Evolutionary conservation across 257 asterid genomes (phyloP).

Genomic region (Buddleja alternifolia): DNA sequence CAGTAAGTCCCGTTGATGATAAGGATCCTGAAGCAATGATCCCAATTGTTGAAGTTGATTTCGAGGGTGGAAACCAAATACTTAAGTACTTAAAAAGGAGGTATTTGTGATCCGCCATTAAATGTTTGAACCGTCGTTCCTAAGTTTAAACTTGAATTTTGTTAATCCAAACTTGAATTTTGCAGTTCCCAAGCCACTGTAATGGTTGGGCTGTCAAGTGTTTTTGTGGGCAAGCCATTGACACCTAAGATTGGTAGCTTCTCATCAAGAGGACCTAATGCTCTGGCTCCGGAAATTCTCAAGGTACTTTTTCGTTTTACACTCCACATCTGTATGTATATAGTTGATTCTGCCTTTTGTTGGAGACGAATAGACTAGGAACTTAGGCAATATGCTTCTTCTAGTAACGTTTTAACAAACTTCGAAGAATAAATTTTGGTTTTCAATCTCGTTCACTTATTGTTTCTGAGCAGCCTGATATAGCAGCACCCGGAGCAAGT

Average conservation of each 20-base stretch:
- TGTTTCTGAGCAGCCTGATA: slow-evolving; percentile 29
- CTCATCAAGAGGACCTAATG: slow-evolving; percentile 40
- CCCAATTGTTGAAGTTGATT: slow-evolving; percentile 27
- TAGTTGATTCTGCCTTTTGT: too few species aligned
- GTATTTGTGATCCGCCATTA: slow-evolving; percentile 28
- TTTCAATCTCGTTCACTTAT: neutral
- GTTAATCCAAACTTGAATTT: neutral
- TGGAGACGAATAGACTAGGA: too few species aligned
- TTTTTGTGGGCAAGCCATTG: slow-evolving; percentile 28
- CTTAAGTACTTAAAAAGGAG: slow-evolving; percentile 23
- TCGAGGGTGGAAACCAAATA: slow-evolving; percentile 23
- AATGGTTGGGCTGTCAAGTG: slow-evolving; percentile 14
- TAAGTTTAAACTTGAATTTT: neutral
- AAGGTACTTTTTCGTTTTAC: slow-evolving; percentile 23
- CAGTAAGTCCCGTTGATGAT: too few species aligned
- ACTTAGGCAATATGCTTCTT: too few species aligned
- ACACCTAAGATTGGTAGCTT: slow-evolving; percentile 19
- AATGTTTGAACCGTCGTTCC: too few species aligned
- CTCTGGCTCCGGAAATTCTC: slow-evolving; percentile 30
- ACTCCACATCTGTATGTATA: neutral
- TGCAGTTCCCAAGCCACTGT: neutral
- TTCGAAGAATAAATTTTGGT: too few species aligned
- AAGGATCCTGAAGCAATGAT: neutral
- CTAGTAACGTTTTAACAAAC: too few species aligned
- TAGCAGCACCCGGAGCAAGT: slow-evolving; percentile 39